These are phyloP conservation scores for Penicillium sp. DNA, from an alignment of 2,329 filamentous ascomycete species.

Conservation along the genomic window DNA sequence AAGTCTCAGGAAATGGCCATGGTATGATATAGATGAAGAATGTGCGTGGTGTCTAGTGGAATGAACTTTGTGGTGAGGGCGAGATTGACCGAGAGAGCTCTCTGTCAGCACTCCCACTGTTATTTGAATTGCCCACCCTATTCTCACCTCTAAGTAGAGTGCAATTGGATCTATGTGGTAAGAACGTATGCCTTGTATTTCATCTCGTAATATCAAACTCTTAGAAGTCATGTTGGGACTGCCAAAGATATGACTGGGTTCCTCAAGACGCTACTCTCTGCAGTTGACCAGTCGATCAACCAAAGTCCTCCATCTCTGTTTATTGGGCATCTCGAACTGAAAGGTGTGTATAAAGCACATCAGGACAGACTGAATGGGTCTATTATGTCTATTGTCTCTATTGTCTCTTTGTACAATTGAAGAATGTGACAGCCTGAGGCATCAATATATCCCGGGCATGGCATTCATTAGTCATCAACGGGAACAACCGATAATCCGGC, in stretches of 20 bases:
- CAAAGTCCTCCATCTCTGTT: no score
- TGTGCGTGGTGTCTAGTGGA: background rate
- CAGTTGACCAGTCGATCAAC: background rate
- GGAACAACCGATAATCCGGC: constrained; percentile 12
- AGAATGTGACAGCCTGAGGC: constrained; percentile 1
- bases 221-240: background rate
- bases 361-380: background rate
- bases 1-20: background rate
- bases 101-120: background rate
- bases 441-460: background rate
- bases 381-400: background rate
- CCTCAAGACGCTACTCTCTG: no score
- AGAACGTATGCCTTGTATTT: background rate
- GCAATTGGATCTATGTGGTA: no score
- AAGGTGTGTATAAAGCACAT: background rate
- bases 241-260: background rate
- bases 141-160: background rate
- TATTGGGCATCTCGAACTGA: background rate
- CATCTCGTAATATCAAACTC: background rate
- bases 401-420: background rate
- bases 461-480: background rate
- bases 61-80: background rate
- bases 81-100: background rate
- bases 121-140: background rate
- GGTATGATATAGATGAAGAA: background rate